Conservation (phyloP, 2,329 filamentous ascomycete genomes). For the Penicillium italicum region DNA sequence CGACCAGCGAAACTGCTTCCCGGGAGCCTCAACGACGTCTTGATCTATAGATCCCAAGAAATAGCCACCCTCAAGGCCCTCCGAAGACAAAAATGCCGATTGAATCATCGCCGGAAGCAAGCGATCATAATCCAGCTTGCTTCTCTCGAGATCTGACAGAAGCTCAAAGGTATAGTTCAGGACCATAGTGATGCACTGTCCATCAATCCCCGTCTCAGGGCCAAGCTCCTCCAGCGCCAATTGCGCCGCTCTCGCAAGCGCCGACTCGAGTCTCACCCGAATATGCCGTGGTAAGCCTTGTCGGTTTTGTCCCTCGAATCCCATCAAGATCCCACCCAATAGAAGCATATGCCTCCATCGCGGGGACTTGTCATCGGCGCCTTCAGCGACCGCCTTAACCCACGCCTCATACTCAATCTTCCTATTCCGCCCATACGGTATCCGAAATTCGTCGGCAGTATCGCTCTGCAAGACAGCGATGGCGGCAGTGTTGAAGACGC, state of each 20-base stretch:
- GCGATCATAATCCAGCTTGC: slow-evolving; percentile 61
- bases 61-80: slow-evolving; percentile 72
- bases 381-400: slow-evolving; percentile 56
- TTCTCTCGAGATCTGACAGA: slow-evolving; percentile 59
- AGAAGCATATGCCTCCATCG: slow-evolving; percentile 84
- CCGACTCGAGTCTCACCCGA: slow-evolving; percentile 65
- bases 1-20: slow-evolving; percentile 64
- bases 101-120: slow-evolving; percentile 68
- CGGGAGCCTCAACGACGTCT: slow-evolving; percentile 58
- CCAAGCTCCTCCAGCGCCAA: slow-evolving; percentile 63
- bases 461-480: slow-evolving; percentile 52
- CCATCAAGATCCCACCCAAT: slow-evolving; percentile 72
- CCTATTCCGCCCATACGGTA: slow-evolving; percentile 45
- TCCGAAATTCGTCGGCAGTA: slow-evolving; percentile 33
- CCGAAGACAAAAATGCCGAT: slow-evolving; percentile 63
- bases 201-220: slow-evolving; percentile 49
- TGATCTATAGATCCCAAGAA: slow-evolving; percentile 68
- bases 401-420: slow-evolving; percentile 55
- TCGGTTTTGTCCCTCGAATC: slow-evolving; percentile 64
- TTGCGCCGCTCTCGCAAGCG: slow-evolving; percentile 71
- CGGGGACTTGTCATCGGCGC: slow-evolving; percentile 59
- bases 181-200: slow-evolving; percentile 60
- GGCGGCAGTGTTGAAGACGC: slow-evolving; percentile 60
- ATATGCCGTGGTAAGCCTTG: slow-evolving; percentile 62
- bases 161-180: slow-evolving; percentile 74